phyloP scores from a whole-genome alignment of 768 basidiomycete species.

The Tylopilus rubrobrunneus region DNA sequence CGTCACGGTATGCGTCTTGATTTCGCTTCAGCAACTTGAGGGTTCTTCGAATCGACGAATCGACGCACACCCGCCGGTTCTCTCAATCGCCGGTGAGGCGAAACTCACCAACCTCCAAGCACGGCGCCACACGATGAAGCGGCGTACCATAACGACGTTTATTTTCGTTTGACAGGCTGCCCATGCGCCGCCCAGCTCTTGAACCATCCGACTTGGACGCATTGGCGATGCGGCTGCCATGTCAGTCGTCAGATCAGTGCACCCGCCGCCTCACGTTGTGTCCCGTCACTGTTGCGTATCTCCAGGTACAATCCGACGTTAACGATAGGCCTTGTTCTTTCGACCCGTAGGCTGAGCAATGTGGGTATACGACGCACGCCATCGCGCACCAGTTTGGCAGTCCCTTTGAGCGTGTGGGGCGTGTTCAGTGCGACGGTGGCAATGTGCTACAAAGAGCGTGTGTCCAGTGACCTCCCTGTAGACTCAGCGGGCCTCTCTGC shows the following conservation, averaged over 20 bases:
- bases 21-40: too few relatives aligned
- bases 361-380: background rate
- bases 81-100: too few relatives aligned
- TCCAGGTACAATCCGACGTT: background rate
- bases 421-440: background rate
- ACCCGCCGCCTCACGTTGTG: background rate
- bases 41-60: too few relatives aligned
- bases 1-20: too few relatives aligned
- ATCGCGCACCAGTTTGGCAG: background rate
- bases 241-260: background rate
- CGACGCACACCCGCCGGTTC: too few relatives aligned
- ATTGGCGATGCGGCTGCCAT: too few relatives aligned
- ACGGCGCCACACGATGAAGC: too few relatives aligned
- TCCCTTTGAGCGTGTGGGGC: conserved; percentile 1
- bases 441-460: background rate
- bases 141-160: background rate
- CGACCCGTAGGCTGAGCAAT: background rate
- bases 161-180: background rate
- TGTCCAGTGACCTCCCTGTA: background rate
- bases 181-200: too few relatives aligned
- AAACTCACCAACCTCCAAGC: too few relatives aligned
- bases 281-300: background rate
- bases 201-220: background rate
- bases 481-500: background rate
- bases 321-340: background rate